Percentiles rank a stretch among this genome's conserved stretches.
Evolutionary conservation across 2,329 filamentous ascomycete species (phyloP).

Genomic region (Ophiostoma quercus): DNA sequence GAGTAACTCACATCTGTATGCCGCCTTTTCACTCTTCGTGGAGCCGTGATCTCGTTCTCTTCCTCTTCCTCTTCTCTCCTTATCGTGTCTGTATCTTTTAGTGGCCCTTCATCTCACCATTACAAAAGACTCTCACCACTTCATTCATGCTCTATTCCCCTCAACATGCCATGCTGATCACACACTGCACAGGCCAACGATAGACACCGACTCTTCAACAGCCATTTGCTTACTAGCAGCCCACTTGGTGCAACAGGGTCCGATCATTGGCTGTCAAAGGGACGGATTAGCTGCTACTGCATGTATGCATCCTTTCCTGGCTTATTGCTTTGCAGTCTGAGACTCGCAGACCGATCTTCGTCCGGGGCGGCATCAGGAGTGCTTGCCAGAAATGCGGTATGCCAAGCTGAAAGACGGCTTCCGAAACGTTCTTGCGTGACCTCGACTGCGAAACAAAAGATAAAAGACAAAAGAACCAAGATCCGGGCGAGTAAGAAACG

Average conservation of each 20-base stretch:
- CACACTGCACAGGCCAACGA: slow-evolving; percentile 1
- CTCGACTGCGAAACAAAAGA: background rate
- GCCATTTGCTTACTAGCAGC: background rate
- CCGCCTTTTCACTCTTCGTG: background rate
- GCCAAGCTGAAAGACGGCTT: background rate
- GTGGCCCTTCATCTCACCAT: background rate
- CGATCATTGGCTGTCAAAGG: background rate
- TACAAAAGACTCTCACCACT: background rate
- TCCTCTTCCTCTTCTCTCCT: background rate
- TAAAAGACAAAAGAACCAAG: background rate
- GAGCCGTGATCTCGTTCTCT: background rate
- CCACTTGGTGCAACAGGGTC: background rate
- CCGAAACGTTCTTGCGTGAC: background rate
- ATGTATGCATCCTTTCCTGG: background rate
- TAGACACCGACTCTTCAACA: background rate
- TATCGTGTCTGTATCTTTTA: background rate
- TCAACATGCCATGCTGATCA: background rate
- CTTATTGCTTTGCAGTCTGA: background rate
- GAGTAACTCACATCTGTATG: background rate
- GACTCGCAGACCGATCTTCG: background rate
- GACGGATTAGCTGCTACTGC: background rate
- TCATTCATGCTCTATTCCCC: background rate
- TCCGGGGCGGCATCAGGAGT: background rate
- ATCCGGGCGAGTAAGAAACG: background rate
- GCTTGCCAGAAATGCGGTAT: background rate